phyloP scores from a whole-genome alignment of 192 early-diverging fungal genomes.

The Dissophora globulifera region DNA sequence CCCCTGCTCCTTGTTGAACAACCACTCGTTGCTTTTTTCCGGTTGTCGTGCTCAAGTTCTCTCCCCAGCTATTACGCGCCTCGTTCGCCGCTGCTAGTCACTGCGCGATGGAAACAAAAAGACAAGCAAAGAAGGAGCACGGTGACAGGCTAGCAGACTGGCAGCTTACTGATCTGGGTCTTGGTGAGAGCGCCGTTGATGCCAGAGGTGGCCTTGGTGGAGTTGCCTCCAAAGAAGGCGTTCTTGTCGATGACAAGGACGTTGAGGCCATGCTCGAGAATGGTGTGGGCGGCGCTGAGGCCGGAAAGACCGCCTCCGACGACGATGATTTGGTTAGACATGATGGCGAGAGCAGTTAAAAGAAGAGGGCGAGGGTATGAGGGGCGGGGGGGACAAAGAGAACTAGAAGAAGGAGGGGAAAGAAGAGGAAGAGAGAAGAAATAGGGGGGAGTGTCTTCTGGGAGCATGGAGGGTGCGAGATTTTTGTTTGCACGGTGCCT shows the following conservation, averaged over 20 bases:
- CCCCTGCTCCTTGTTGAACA: too few relatives aligned
- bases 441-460: background rate
- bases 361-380: background rate
- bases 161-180: slow-evolving; percentile 81
- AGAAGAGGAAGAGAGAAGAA: background rate
- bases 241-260: slow-evolving; percentile 91
- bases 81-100: too few relatives aligned
- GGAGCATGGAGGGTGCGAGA: too few relatives aligned
- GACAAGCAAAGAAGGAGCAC: background rate
- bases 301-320: slow-evolving; percentile 93
- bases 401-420: background rate
- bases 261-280: slow-evolving; percentile 85
- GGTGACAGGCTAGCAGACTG: too few relatives aligned
- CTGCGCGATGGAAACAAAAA: background rate
- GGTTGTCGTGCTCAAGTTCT: too few relatives aligned
- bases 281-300: slow-evolving; percentile 87
- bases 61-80: too few relatives aligned
- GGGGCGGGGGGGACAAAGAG: too few relatives aligned
- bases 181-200: slow-evolving; percentile 95
- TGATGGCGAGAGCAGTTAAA: background rate
- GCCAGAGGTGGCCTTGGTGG: slow-evolving; percentile 97
- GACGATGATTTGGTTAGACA: slow-evolving; percentile 75
- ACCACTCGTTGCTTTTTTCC: too few relatives aligned
- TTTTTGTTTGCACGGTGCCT: too few relatives aligned
- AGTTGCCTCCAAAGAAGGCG: slow-evolving; percentile 93